Evolutionary conservation across 768 basidiomycete genomes (phyloP), one percentile per base, ranked within the genome.

Genomic region (Boletus vermiculosoides): DNA sequence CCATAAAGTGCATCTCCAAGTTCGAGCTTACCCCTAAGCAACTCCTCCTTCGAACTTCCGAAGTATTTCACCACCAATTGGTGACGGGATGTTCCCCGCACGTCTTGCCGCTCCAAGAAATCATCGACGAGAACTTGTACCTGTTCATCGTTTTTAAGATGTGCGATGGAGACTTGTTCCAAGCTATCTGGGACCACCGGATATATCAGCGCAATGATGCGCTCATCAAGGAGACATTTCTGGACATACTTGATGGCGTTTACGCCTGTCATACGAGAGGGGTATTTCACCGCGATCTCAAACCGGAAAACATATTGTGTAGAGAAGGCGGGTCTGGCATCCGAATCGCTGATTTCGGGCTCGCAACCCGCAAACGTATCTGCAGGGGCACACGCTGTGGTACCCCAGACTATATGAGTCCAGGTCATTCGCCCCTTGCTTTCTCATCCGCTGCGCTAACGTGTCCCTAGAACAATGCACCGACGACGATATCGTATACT

Each of bases 241-340:
- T 90, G n/a, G 86, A 93, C 66, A 82, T 95, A 49, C 73, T 94
- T 50, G 88, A 92, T 60, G 88, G 88, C 1, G 82, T 94, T 42
- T 79, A 86, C 48, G 79, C 87, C 67, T 91, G 88, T 65, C 91
- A 94, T 64, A 69, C 75, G 41, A 76, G 77, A 41, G 82, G 84
- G 11, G 83, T 94, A 59, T 92, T 81, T 66, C 93, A 94, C 72
- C 87, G 92, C 25, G 91, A 94, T 65, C 80, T 95, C 65, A 94
- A 94, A 71, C 92, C 92, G 0, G 92, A 93, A 69, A 92, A 87
- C 68, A 78, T 92, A 28, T 73, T 94, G 37, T 85, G 83, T 65
- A 80, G 69, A 57, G 73, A 70, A 65, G 83, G 71, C 50, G 85
- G 86, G 16, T 66, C 70, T 41, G 71, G 74, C 58, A 76, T 92